phyloP scores from a whole-genome alignment of 352 stramenopile species.

The Phytophthora fragariaefolia region DNA sequence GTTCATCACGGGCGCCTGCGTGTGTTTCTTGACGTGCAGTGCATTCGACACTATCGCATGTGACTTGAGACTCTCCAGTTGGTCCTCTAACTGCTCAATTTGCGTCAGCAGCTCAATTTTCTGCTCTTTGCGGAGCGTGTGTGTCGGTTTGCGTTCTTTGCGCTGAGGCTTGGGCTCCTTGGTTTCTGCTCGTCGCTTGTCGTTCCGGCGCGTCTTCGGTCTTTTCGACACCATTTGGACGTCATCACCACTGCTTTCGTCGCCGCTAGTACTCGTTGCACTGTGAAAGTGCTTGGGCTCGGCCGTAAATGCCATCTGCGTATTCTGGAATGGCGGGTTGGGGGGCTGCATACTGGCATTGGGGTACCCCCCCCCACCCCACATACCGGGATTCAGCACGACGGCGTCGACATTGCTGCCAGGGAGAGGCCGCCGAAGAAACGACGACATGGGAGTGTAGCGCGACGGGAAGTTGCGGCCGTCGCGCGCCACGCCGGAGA shows the following conservation, averaged over 20 bases:
- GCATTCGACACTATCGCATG: slow-evolving; percentile 42
- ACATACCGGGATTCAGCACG: slow-evolving; percentile 2
- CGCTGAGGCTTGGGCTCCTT: slow-evolving; percentile 14
- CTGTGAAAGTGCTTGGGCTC: slow-evolving; percentile 1
- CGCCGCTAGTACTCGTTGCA: slow-evolving; percentile 29
- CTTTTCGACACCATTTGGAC: slow-evolving; percentile 13
- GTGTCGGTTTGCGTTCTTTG: slow-evolving; percentile 39
- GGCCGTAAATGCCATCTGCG: slow-evolving; percentile 2
- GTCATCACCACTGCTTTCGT: slow-evolving; percentile 31
- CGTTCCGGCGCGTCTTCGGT: slow-evolving; percentile 4
- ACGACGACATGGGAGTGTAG: slow-evolving; percentile 18
- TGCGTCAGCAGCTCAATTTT: slow-evolving; percentile 37
- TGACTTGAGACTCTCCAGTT: slow-evolving; percentile 44
- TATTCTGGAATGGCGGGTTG: slow-evolving; percentile 8
- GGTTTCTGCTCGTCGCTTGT: neutral
- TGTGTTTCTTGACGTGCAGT: slow-evolving; percentile 43
- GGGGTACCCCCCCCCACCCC: neutral
- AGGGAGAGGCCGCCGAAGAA: slow-evolving; percentile 24
- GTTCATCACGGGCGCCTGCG: slow-evolving; percentile 45
- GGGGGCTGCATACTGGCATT: neutral
- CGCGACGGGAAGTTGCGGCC: slow-evolving; percentile 26
- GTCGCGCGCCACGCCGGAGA: slow-evolving; percentile 18
- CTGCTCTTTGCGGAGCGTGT: slow-evolving; percentile 37
- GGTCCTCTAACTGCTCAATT: slow-evolving; percentile 27
- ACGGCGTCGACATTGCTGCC: slow-evolving; percentile 13